Conservation (phyloP, 768 basidiomycete species). For the Neoboletus subvelutipes region DNA sequence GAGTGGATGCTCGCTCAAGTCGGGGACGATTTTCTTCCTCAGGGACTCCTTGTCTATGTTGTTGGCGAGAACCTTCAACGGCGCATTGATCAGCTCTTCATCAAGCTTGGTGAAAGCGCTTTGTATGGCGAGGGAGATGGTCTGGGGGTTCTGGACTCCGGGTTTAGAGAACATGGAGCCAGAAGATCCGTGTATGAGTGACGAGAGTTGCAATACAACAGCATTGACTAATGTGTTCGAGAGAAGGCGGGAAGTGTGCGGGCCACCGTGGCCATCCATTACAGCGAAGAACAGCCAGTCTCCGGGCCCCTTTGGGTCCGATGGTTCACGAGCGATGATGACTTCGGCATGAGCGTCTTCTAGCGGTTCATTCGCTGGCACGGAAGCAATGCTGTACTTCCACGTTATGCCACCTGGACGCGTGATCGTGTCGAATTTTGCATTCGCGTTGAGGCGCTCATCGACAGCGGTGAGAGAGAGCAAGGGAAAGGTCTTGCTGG, state of each 20-base stretch:
- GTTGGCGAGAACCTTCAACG: constrained; percentile 66
- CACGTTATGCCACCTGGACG: constrained; percentile 60
- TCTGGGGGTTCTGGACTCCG: constrained; percentile 43
- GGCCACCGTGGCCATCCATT: constrained; percentile 90
- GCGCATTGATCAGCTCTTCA: constrained; percentile 75
- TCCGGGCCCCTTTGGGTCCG: constrained; percentile 59
- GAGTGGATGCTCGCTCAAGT: constrained; percentile 69
- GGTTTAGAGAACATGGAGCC: constrained; percentile 37
- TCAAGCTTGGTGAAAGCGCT: constrained; percentile 83
- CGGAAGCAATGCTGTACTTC: constrained; percentile 75
- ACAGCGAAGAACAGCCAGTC: constrained; percentile 85
- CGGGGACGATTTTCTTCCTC: constrained; percentile 55
- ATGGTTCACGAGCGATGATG: constrained; percentile 60
- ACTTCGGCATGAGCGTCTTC: constrained; percentile 84
- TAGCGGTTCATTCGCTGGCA: constrained; percentile 86
- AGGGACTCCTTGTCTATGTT: constrained; percentile 51
- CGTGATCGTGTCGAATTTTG: constrained; percentile 43
- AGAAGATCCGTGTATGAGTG: constrained; percentile 41
- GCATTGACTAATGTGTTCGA: constrained; percentile 83
- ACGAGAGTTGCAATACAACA: constrained; percentile 71
- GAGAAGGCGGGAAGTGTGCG: constrained; percentile 79
- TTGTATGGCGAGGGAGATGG: constrained; percentile 67
- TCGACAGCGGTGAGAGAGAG: constrained; percentile 57
- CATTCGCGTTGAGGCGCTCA: constrained; percentile 55
- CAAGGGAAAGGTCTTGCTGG: constrained; percentile 51